Evolutionary conservation across 306 rosid species (phyloP).

Genomic region (Alnus rubra): DNA sequence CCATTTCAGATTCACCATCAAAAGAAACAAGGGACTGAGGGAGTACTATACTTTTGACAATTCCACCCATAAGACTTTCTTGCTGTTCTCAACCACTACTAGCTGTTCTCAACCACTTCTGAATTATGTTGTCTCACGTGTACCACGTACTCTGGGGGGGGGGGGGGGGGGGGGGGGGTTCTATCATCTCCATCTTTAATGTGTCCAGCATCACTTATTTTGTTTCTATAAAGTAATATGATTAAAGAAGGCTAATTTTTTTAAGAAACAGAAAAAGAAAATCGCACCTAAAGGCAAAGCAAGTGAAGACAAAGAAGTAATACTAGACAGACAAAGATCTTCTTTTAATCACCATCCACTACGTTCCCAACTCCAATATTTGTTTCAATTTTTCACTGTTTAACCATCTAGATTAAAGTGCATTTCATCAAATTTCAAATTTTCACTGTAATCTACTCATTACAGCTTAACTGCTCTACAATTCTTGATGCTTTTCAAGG

Average conservation of each 20-base stretch:
- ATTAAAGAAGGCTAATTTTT: background rate
- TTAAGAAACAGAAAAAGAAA: background rate
- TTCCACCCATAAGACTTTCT: conserved; percentile 33
- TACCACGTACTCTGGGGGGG: conserved; percentile 26
- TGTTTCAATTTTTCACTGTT: no score
- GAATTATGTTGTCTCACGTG: conserved; percentile 50
- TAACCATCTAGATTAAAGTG: background rate
- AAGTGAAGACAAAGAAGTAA: conserved; percentile 1
- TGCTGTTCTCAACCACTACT: conserved; percentile 51
- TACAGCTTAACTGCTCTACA: background rate
- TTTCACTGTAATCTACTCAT: background rate
- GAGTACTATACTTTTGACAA: conserved; percentile 36
- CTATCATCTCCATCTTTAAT: background rate
- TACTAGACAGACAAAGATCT: conserved; percentile 2
- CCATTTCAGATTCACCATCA: conserved; percentile 36
- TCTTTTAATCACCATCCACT: background rate
- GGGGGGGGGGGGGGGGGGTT: conserved; percentile 23
- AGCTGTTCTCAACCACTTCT: conserved; percentile 57
- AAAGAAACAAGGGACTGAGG: conserved; percentile 29
- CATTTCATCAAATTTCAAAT: background rate
- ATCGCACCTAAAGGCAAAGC: background rate
- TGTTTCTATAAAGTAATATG: background rate
- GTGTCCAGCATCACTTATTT: background rate
- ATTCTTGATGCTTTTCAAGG: background rate
- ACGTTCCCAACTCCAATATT: background rate